phyloP scores from a whole-genome alignment of 257 asterid genomes.

The Schizonepeta tenuifolia region DNA sequence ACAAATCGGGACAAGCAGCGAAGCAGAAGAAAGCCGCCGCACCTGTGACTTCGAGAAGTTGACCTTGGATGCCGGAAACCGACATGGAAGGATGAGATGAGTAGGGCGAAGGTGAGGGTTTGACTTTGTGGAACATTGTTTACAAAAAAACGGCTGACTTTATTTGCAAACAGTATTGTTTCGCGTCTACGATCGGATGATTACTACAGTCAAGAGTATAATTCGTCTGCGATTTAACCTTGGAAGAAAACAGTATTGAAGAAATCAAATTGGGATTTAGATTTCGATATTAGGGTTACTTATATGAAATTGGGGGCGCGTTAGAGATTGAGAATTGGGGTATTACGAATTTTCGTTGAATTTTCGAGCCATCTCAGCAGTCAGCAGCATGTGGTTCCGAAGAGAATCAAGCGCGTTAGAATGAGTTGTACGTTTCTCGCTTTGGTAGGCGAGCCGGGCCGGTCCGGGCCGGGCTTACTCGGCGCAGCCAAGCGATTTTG shows the following conservation, averaged over 20 bases:
- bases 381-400: not conserved
- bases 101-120: conserved; percentile 26
- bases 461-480: too few relatives aligned
- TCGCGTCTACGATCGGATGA: conserved; percentile 18
- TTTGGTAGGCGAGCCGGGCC: not conserved
- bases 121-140: conserved; percentile 10
- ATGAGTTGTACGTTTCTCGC: not conserved
- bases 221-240: not conserved
- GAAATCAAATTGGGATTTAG: not conserved
- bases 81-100: conserved; percentile 56
- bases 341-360: not conserved
- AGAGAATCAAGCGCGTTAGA: not conserved
- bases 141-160: not conserved
- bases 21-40: conserved; percentile 21
- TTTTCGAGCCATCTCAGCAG: not conserved
- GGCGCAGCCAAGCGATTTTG: too few relatives aligned
- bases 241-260: not conserved
- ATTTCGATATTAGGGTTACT: not conserved
- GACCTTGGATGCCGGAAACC: conserved; percentile 83
- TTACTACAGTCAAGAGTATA: not conserved
- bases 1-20: not conserved
- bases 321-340: not conserved
- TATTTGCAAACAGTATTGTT: not conserved
- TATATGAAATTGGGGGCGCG: not conserved
- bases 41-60: conserved; percentile 88